A percentile compares a stretch with the other conserved stretches of the same genome.
These are phyloP conservation scores for Suhomyces xylopsoci DNA, from an alignment of 805 yeast species.

Conservation along the genomic window DNA sequence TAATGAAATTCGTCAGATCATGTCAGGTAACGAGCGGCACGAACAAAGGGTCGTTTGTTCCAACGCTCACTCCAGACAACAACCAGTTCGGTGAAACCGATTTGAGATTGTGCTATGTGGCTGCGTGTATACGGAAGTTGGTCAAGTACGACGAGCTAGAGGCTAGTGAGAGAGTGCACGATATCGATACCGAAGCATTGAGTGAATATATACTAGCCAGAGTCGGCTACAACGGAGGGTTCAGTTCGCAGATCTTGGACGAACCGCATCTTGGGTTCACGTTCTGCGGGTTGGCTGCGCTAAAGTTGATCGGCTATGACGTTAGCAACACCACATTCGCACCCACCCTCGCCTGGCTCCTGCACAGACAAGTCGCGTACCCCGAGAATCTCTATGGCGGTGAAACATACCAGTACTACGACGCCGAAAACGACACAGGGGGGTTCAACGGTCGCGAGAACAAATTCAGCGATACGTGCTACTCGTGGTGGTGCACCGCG, in stretches of 20 bases:
- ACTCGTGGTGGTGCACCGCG: conserved; percentile 78
- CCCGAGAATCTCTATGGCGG: conserved; percentile 19
- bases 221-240: conserved; percentile 62
- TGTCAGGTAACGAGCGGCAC: conserved; percentile 52
- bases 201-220: conserved; percentile 29
- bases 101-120: conserved; percentile 71
- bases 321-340: background rate
- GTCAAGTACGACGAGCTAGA: conserved; percentile 34
- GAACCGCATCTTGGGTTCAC: conserved; percentile 90
- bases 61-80: conserved; percentile 22
- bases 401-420: conserved; percentile 38
- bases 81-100: conserved; percentile 63
- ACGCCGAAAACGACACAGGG: conserved; percentile 53
- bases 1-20: conserved; percentile 51
- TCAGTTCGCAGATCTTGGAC: conserved; percentile 47
- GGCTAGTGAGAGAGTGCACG: conserved; percentile 18
- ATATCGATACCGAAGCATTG: conserved; percentile 43
- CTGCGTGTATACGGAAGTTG: conserved; percentile 57
- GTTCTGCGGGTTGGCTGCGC: conserved; percentile 73
- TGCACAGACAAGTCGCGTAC: conserved; percentile 57
- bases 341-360: conserved; percentile 54
- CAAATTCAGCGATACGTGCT: conserved; percentile 83
- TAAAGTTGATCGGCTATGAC: conserved; percentile 38
- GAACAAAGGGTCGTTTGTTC: conserved; percentile 32
- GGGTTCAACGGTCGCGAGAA: conserved; percentile 87